Evolutionary conservation across 495 filamentous ascomycete species (phyloP), one percentile per base, ranked within the genome.

Genomic region (Hamigera avellanea): DNA sequence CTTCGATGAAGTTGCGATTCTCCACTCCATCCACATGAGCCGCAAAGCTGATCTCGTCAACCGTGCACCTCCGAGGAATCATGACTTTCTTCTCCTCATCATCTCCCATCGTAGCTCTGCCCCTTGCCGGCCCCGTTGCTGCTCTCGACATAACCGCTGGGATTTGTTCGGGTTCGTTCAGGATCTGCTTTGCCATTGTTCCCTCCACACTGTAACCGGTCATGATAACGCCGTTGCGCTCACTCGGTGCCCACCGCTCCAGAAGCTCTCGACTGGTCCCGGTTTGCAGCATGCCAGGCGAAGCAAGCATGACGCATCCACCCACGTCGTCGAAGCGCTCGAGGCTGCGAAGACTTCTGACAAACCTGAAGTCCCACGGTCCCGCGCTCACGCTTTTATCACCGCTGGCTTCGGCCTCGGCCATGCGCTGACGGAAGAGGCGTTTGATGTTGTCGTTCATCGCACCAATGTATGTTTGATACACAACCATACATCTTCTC

Each of bases 391-490:
- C 74, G 15, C 77, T 80, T 27, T 79, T 81, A 36, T 82, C 78
- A 9, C 76, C 76, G 14, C 73, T 71, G 2, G 76, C 76, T 58
- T 91, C 86, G 26, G 84, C 83, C 57, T 94, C 85, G 3, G 80
- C 82, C 77, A 87, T 83, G 18, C 83, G 73, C 50, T 89, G 80
- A 14, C 82, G 70, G 62, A 93, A 93, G 6, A 91, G 70, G 2
- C 82, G 73, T 51, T 93, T 95, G 61, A 98, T 96, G 48, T 94
- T 95, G 54, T 95, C 89, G 53, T 98, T 98, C 91, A 98, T 98
- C 17, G 86, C 83, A 36, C 83, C 81, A 40, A 95, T 82, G 50
- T 95, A 96, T 1, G 91, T 98, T 57, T 95, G 89, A 51, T 98
- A 98, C 5, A 98, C 87, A 13, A 94, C 74, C 91, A 98, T 98